Evolutionary conservation across 306 rosid genomes (phyloP).

Genomic region (Canavalia gladiata): DNA sequence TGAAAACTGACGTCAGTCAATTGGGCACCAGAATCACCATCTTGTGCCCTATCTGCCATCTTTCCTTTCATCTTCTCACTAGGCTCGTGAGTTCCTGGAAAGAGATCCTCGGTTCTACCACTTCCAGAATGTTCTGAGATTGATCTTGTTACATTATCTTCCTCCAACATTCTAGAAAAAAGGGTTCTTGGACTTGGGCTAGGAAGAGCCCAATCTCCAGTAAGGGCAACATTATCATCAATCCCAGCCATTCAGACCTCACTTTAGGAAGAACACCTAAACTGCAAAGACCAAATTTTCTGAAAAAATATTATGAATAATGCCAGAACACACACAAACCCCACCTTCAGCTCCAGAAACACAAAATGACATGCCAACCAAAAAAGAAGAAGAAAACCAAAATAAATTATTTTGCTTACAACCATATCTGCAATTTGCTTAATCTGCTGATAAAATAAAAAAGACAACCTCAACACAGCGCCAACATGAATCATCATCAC

Average conservation of each 20-base stretch:
- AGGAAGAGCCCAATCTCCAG: slow-evolving; percentile 82
- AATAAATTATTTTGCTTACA: not conserved
- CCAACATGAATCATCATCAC: slow-evolving; percentile 36
- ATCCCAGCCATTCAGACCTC: slow-evolving; percentile 80
- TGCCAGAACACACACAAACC: slow-evolving; percentile 33
- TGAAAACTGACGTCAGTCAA: slow-evolving; percentile 48
- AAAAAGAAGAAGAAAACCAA: not conserved
- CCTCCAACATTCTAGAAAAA: slow-evolving; percentile 74
- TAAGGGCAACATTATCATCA: slow-evolving; percentile 72
- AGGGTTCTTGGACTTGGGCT: slow-evolving; percentile 80
- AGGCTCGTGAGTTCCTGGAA: slow-evolving; percentile 54
- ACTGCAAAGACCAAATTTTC: slow-evolving; percentile 52
- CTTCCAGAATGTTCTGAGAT: slow-evolving; percentile 54
- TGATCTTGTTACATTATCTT: slow-evolving; percentile 62
- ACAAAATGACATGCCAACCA: slow-evolving; percentile 35
- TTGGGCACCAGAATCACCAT: slow-evolving; percentile 53
- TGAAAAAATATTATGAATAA: slow-evolving; percentile 16
- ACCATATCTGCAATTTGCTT: slow-evolving; percentile 22
- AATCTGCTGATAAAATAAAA: slow-evolving; percentile 27
- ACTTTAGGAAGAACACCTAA: slow-evolving; percentile 37
- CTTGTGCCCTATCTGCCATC: slow-evolving; percentile 46
- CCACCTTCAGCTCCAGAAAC: slow-evolving; percentile 20
- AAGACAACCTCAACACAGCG: slow-evolving; percentile 26
- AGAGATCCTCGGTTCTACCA: slow-evolving; percentile 60
- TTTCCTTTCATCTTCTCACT: slow-evolving; percentile 32